Percentiles rank a stretch among this genome's conserved stretches.
These are phyloP conservation scores for Luffa aegyptiaca DNA, from an alignment of 306 rosid genomes.

Conservation along the genomic window DNA sequence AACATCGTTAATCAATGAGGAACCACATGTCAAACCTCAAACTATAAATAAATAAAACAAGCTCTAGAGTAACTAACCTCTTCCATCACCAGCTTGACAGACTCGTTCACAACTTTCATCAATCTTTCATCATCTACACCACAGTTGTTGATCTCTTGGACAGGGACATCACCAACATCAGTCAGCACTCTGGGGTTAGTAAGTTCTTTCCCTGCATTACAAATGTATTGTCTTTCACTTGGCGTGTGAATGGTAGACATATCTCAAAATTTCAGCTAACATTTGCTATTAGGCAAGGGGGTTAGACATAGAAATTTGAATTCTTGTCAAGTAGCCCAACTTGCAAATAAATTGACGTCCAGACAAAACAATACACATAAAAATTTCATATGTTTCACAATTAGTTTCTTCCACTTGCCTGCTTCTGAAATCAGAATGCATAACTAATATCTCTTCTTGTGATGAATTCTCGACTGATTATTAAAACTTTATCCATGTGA, in stretches of 20 bases:
- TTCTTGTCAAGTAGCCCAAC: background rate
- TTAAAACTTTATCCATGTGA: background rate
- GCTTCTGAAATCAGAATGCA: too few species aligned
- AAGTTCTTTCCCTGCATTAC: slow-evolving; percentile 59
- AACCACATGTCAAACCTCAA: background rate
- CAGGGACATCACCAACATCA: too few species aligned
- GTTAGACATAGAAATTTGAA: background rate
- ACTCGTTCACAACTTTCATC: slow-evolving; percentile 75
- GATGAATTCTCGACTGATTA: too few species aligned
- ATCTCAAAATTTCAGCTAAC: background rate
- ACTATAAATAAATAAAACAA: background rate
- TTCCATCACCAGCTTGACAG: slow-evolving; percentile 88
- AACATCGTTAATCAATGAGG: background rate
- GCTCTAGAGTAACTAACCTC: slow-evolving; percentile 35
- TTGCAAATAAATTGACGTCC: background rate
- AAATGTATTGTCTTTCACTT: background rate
- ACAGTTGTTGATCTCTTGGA: slow-evolving; percentile 80
- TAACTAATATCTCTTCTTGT: too few species aligned
- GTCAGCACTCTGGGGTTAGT: slow-evolving; percentile 64
- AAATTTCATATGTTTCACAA: background rate
- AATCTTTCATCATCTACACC: slow-evolving; percentile 66
- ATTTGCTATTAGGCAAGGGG: background rate
- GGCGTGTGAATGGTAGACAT: background rate
- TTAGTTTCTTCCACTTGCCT: too few species aligned
- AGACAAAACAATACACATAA: background rate